A percentile compares a stretch with the other conserved stretches of the same genome.
Evolutionary conservation across 2,329 filamentous ascomycete genomes (phyloP).

Genomic region (Verticillium dahliae): DNA sequence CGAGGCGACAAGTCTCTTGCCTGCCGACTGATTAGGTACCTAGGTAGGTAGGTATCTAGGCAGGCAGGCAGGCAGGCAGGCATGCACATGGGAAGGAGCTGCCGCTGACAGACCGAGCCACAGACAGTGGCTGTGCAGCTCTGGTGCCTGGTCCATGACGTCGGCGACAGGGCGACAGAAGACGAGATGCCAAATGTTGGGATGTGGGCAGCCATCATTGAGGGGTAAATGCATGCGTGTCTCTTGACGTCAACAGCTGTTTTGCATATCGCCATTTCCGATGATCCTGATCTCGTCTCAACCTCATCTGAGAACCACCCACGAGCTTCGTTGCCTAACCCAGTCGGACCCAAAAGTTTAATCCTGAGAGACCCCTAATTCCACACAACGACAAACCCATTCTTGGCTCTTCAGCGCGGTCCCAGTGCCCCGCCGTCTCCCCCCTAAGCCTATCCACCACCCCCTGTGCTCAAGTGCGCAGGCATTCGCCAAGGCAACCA

Average conservation of each 20-base stretch:
- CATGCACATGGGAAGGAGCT: too few relatives aligned
- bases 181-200: neutral
- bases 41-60: too few relatives aligned
- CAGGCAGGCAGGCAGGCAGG: too few relatives aligned
- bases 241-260: neutral
- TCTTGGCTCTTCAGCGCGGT: neutral
- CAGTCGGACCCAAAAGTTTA: neutral
- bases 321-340: neutral
- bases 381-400: neutral
- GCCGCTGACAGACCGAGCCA: neutral
- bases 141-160: neutral
- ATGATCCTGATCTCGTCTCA: neutral
- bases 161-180: neutral
- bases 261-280: neutral
- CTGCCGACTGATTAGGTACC: too few relatives aligned
- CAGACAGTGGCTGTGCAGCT: neutral
- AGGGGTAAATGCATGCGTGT: neutral
- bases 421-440: neutral
- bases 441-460: neutral
- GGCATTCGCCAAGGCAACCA: neutral
- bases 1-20: too few relatives aligned
- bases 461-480: neutral
- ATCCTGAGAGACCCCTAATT: neutral
- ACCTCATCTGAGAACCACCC: neutral
- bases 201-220: neutral